phyloP scores from a whole-genome alignment of 495 filamentous ascomycete species.

The Aeminium ludgeri region DNA sequence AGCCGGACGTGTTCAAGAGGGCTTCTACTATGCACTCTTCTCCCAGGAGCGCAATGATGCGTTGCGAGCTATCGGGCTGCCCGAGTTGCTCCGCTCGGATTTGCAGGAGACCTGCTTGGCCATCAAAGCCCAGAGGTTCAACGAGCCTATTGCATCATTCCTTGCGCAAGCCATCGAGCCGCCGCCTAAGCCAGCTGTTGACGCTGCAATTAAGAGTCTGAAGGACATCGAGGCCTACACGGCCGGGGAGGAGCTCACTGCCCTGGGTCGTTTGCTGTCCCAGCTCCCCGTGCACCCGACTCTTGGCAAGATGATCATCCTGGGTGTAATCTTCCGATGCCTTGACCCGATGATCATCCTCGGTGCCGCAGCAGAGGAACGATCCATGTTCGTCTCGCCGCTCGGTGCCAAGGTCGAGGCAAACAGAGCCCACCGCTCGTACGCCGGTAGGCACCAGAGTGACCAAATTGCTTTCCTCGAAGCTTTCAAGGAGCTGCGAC shows the following conservation, averaged over 20 bases:
- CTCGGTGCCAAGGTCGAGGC: conserved; percentile 22
- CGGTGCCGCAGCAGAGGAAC: conserved; percentile 26
- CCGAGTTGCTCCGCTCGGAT: conserved; percentile 34
- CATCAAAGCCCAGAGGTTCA: conserved; percentile 31
- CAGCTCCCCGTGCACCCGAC: conserved; percentile 33
- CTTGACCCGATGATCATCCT: conserved; percentile 43
- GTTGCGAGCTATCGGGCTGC: conserved; percentile 29
- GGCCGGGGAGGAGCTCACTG: conserved; percentile 34
- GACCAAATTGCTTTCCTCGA: conserved; percentile 39
- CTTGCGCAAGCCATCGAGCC: conserved; percentile 37
- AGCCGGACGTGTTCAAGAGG: conserved; percentile 40
- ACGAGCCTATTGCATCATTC: conserved; percentile 30
- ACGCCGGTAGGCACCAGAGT: conserved; percentile 28
- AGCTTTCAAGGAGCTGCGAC: conserved; percentile 32
- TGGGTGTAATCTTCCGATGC: conserved; percentile 44
- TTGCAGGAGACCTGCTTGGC: conserved; percentile 35
- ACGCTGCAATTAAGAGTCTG: conserved; percentile 31
- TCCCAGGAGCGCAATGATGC: conserved; percentile 32
- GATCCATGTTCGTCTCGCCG: conserved; percentile 30
- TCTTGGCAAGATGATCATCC: conserved; percentile 40
- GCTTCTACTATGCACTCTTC: conserved; percentile 42
- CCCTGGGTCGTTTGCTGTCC: conserved; percentile 33
- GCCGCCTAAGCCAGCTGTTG: conserved; percentile 29
- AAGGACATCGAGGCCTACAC: conserved; percentile 32
- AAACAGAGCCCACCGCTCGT: conserved; percentile 22